Evolutionary conservation across 164 flowering plant species (phyloP), one percentile per base, ranked within the genome.

Genomic region (Amborella trichopoda): DNA sequence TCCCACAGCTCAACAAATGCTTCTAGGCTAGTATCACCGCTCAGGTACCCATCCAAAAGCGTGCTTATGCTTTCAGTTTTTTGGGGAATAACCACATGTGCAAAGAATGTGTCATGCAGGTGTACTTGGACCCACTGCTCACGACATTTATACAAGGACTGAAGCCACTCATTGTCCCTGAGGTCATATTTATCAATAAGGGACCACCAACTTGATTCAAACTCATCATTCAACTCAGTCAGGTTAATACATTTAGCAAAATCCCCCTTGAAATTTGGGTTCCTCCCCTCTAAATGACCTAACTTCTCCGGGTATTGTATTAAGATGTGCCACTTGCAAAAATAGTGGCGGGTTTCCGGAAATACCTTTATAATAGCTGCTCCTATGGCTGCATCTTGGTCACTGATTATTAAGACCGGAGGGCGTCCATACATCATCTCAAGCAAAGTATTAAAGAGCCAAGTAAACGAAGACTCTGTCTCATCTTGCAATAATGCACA

Each of bases 41-140:
- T 73, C 38, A 83, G 76, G 61, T 69, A 83, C 33, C 85, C 94
- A 53, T 83, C 85, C 56, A 83, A 80, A 58, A 78, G 74, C 28
- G 85, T 66, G 48, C 64, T 69, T 2, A 46, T 46, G 45, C 48
- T 34, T 32, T 65, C 70, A 51, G 50, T 54, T 26, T 67, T 64
- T 50, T 64, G 75, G 46, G 50, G 61, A 17, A 70, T 60, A 52
- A 68, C 64, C 47, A 76, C 43, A 22, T 65, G 70, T 52, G 80
- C 79, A 59, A 71, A 75, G 60, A 80, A 80, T 2, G 78, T 64
- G 51, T 70, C 75, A 12, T 76, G 74, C 14, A 77, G 68, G 47
- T 69, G 77, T 10, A 51, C 81, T 1, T 78, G 83, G 30, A 66
- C 81, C 88, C 83, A 80, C 25, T 71, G 61, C 36, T 59, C 57